Percentiles rank a stretch among this genome's conserved stretches.
Conservation (phyloP, 2,329 filamentous ascomycete genomes). For the Colletotrichum karsti region DNA sequence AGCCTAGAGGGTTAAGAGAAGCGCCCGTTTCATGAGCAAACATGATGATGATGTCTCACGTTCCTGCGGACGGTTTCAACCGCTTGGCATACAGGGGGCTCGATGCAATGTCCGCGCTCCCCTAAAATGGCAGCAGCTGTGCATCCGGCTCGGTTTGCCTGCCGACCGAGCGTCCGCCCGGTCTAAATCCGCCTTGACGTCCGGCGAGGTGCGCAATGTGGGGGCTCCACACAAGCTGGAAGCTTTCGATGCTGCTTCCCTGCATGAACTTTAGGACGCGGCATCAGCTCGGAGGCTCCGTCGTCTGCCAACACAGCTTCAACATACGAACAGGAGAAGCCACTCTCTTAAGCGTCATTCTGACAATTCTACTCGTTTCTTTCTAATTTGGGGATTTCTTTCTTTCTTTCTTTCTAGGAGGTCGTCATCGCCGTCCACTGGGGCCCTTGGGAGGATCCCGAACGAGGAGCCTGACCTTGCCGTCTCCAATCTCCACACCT, state of each 20-base stretch:
- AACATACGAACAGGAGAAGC: too few species aligned
- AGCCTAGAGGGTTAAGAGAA: neutral
- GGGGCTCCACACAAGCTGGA: conserved; percentile 25
- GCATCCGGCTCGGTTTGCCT: conserved; percentile 13
- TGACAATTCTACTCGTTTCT: conserved; percentile 11
- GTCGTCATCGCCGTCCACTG: conserved; percentile 54
- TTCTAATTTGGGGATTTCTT: conserved; percentile 20
- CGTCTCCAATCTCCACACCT: conserved; percentile 74
- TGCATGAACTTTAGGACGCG: conserved; percentile 10
- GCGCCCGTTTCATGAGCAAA: conserved; percentile 5
- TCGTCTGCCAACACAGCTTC: too few species aligned
- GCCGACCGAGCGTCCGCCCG: neutral
- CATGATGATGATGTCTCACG: conserved; percentile 20
- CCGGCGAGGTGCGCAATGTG: neutral
- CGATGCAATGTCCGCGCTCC: conserved; percentile 7
- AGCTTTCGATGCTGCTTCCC: conserved; percentile 22
- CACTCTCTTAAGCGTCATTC: conserved; percentile 1
- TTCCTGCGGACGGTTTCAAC: conserved; percentile 27
- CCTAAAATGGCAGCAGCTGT: conserved; percentile 9
- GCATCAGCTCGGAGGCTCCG: neutral
- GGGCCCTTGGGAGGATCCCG: conserved; percentile 67
- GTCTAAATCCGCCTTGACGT: conserved; percentile 2
- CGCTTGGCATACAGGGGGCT: conserved; percentile 17
- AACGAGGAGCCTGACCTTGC: conserved; percentile 72
- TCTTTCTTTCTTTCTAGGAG: conserved; percentile 28